Evolutionary conservation across 2,329 filamentous ascomycete species (phyloP), one percentile per base, ranked within the genome.

Genomic region (Claviceps africana): DNA sequence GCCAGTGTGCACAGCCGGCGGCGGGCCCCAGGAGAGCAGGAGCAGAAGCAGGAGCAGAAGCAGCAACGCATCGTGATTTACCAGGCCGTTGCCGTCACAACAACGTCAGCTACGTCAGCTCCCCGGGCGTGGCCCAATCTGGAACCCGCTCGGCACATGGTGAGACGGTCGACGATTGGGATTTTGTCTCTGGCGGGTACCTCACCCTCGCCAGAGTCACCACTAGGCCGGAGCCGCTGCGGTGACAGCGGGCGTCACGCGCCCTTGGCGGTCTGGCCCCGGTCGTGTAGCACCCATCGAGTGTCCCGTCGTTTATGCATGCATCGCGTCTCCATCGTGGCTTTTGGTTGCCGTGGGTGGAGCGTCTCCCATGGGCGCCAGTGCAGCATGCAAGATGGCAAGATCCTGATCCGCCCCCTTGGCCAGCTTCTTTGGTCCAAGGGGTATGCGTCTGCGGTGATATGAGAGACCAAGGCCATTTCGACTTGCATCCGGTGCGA

Each of bases 51-150:
- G 33, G 4, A 19, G 31, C 46, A 3, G 10, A 25, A 42, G 35
- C 39, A 48, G 39, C 47, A 31, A 43, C 15, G 37, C 47, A 49
- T 49, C 48, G 31, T 50, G 39, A 19, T 33, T 42, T 43, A n/a
- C 37, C n/a, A 37, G 10, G 7, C 46, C 15, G 11, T 25, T 22
- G 21, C 40, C 50, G 51, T 53, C 39, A 53, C 46, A 35, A 9
- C 17, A 25, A 44, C 51, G 47, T 50, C 47, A 50, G 51, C 51
- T 53, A n/a, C n/a, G n/a, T n/a, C n/a, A n/a, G n/a, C n/a, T n/a
- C 33, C 45, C 33, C 43, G 37, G 47, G 35, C 35, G 22, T 44
- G 42, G 47, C 43, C 48, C 30, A 33, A 25, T 42, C 37, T 43
- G 47, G 51, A 42, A 47, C 42, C 42, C 47, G 37, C n/a, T 50